Percentiles rank a stretch among this genome's conserved stretches.
Evolutionary conservation across 2,329 filamentous ascomycete genomes (phyloP).

Genomic region (Aureobasidium sp.): DNA sequence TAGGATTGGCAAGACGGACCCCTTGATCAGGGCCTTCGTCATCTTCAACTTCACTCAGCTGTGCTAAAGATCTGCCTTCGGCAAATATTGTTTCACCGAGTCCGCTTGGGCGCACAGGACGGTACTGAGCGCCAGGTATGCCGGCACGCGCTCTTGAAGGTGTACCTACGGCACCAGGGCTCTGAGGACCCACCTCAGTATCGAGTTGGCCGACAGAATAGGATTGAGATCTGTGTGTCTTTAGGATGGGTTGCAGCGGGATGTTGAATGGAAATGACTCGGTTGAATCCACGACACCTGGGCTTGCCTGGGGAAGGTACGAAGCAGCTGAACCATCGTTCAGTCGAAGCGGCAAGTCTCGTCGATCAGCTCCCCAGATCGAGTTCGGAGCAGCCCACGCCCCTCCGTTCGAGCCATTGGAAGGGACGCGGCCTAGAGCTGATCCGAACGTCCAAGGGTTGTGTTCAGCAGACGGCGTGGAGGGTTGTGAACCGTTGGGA

Average conservation of each 20-base stretch:
- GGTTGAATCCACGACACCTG: conserved; percentile 21
- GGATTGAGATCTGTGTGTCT: conserved; percentile 90
- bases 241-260: conserved; percentile 80
- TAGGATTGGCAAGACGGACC: conserved; percentile 28
- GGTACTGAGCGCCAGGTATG: conserved; percentile 13
- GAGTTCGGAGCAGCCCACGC: conserved; percentile 4
- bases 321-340: not conserved
- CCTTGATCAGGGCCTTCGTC: conserved; percentile 55
- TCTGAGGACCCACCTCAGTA: conserved; percentile 42
- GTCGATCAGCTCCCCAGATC: conserved; percentile 5
- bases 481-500: conserved; percentile 61
- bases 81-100: conserved; percentile 22
- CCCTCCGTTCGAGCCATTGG: conserved; percentile 25
- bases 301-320: not conserved
- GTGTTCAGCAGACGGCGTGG: conserved; percentile 64
- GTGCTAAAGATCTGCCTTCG: conserved; percentile 46
- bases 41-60: conserved; percentile 64
- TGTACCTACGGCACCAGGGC: conserved; percentile 11
- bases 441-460: conserved; percentile 18
- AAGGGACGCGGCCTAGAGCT: conserved; percentile 36
- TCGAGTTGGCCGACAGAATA: conserved; percentile 93
- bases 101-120: conserved; percentile 18
- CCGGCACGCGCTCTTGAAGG: conserved; percentile 25
- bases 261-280: conserved; percentile 72
- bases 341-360: not conserved